A percentile compares a stretch with the other conserved stretches of the same genome.
Evolutionary conservation across 345 rosid species (phyloP).

Genomic region (Salix brachista): DNA sequence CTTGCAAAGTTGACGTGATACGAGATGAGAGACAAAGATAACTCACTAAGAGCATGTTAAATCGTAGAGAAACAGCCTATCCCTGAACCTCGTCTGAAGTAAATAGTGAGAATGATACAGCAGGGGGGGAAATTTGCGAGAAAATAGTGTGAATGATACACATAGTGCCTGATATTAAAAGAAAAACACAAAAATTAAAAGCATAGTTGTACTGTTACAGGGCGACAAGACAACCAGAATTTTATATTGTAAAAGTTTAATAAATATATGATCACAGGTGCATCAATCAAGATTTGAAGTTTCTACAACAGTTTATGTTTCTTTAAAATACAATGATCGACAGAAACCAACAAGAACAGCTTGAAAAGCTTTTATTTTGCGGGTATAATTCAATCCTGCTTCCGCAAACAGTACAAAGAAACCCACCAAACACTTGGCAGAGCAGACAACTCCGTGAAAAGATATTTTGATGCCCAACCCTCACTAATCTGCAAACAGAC

Average conservation of each 20-base stretch:
- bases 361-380: slow-evolving; percentile 27
- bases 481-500: slow-evolving; percentile 10
- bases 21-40: neutral
- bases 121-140: neutral
- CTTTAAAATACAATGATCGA: slow-evolving; percentile 17
- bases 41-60: neutral
- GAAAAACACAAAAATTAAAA: too few species aligned
- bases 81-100: neutral
- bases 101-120: neutral
- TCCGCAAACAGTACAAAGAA: slow-evolving; percentile 17
- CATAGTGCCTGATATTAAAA: too few species aligned
- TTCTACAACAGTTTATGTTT: slow-evolving; percentile 9
- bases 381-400: slow-evolving; percentile 19
- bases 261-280: slow-evolving; percentile 8
- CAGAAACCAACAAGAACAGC: slow-evolving; percentile 12
- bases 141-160: neutral
- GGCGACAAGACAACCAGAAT: neutral
- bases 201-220: too few species aligned
- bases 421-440: slow-evolving; percentile 19
- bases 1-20: neutral
- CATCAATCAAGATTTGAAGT: slow-evolving; percentile 4
- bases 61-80: neutral
- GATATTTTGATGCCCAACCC: slow-evolving; percentile 9
- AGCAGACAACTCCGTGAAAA: slow-evolving; percentile 12
- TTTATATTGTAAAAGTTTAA: neutral